Percentiles rank a stretch among this genome's conserved stretches.
Conservation (phyloP, 23 red algal species). For the Chondrus crispus region DNA sequence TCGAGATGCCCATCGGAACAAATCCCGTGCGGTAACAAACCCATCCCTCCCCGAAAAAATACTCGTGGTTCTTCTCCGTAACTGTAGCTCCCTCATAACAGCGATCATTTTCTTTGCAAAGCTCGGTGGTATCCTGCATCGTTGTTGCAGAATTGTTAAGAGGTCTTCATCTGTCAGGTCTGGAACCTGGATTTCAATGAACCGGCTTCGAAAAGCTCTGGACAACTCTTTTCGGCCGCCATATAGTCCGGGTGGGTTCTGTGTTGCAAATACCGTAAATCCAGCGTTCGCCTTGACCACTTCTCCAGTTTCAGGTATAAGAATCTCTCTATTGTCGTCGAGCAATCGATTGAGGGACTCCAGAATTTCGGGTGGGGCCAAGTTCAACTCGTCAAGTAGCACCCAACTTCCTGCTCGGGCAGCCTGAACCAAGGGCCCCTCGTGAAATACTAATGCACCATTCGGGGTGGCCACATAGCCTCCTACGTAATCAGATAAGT, state of each 20-base stretch:
- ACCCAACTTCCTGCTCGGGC: conserved; percentile 85
- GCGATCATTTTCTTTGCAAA: conserved; percentile 79
- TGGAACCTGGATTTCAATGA: conserved; percentile 77
- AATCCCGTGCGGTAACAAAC: conserved; percentile 77
- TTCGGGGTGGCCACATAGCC: conserved; percentile 59
- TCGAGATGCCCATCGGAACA: conserved; percentile 68
- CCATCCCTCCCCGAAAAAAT: conserved; percentile 83
- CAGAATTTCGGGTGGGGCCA: conserved; percentile 88
- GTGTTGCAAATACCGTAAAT: conserved; percentile 97
- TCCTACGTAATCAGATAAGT: conserved; percentile 92
- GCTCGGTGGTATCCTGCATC: conserved; percentile 51
- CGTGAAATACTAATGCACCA: conserved; percentile 69
- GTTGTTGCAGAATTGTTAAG: conserved; percentile 44
- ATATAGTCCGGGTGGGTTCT: conserved; percentile 93
- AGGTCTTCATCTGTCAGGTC: conserved; percentile 83
- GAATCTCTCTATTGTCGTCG: conserved; percentile 95
- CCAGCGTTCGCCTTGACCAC: conserved; percentile 56
- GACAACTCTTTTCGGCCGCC: conserved; percentile 90
- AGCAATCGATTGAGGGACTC: conserved; percentile 95
- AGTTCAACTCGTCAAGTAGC: conserved; percentile 93
- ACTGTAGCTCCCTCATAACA: conserved; percentile 79
- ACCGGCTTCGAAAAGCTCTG: conserved; percentile 84
- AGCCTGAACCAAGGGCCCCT: conserved; percentile 83
- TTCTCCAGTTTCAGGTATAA: conserved; percentile 84
- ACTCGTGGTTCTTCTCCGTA: conserved; percentile 42